Base-by-base conservation (phyloP, 805 yeast species). In the Wickerhamomyces hampshirensis region DNA sequence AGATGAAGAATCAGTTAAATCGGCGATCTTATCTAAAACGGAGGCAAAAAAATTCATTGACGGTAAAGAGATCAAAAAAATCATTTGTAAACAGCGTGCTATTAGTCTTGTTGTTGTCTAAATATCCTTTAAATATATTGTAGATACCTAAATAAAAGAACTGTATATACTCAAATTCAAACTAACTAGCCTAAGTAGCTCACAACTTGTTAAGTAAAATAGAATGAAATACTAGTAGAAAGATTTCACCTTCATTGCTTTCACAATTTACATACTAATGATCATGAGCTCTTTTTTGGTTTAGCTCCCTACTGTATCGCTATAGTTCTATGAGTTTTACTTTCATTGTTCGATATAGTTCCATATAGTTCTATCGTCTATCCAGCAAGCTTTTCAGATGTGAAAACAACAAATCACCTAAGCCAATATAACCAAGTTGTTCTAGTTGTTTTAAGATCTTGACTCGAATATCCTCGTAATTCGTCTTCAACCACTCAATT, bases 361-460 rank as follows among this genome's bases (percentile, higher is more conserved):
- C n/a, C n/a, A n/a, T n/a, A n/a, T n/a, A n/a, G 14, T 15, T 18
- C 39, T 28, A 44, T 12, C 51, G 44, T 26, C 47, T 58, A 38
- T 51, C 53, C 28, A 66, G 49, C 9, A 78, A 55, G 41, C 79
- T 70, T 46, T 71, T 73, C 43, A 80, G 44, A 24, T 80, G 77
- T 14, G 70, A 65, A 46, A 71, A 75, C 13, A 81, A 48, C 29
- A 81, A 62, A 23, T 65, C 66, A 4, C 70, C 60, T 4, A 79
- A 42, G 0, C 83, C 80, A 7, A 39, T 44, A 38, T 71, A 78
- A 3, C 81, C 79, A 14, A 50, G 21, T 0, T 37, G 38, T 8
- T 66, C 57, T 14, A 80, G 48, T 14, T 59, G 48, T 26, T 62
- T 62, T 42, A 80, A 50, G 0, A 78, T 54, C 18, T 60, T 56